A percentile compares a stretch with the other conserved stretches of the same genome.
Evolutionary conservation across 441 rosid species (phyloP).

Genomic region (Biscutella laevigata): DNA sequence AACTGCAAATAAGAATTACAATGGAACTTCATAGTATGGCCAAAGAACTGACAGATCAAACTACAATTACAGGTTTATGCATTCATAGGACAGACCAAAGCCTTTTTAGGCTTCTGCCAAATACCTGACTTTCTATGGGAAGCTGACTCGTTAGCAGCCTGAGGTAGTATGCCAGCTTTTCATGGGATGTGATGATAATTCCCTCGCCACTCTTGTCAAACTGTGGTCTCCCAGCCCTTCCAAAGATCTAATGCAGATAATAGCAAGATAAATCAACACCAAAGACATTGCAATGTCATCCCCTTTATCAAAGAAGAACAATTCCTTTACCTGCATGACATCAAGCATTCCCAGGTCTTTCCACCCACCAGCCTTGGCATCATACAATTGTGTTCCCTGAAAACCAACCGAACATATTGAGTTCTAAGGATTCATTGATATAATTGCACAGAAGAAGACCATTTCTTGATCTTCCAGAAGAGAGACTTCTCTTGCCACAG

Average conservation of each 20-base stretch:
- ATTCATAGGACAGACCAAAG: constrained; percentile 2
- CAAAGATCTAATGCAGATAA: constrained; percentile 63
- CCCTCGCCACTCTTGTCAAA: constrained; percentile 99
- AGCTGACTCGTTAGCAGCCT: constrained; percentile 93
- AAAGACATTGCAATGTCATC: background rate
- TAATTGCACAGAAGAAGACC: background rate
- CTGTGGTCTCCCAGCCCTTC: constrained; percentile 99
- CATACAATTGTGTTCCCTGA: constrained; percentile 94
- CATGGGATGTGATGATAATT: constrained; percentile 95
- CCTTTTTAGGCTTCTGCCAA: constrained; percentile 9
- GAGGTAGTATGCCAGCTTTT: constrained; percentile 84
- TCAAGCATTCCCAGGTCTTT: constrained; percentile 97
- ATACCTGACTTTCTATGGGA: constrained; percentile 98
- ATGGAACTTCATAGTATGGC: constrained; percentile 6
- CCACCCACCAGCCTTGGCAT: constrained; percentile 99
- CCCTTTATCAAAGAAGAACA: constrained; percentile 10
- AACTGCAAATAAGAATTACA: constrained; percentile 53
- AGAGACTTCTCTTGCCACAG: constrained; percentile 2
- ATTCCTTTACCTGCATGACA: constrained; percentile 80
- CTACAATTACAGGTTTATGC: constrained; percentile 5
- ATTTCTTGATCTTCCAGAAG: constrained; percentile 9
- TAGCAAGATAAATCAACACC: constrained; percentile 4
- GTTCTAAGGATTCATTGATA: constrained; percentile 2
- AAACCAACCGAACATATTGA: constrained; percentile 16
- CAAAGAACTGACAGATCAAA: background rate